Evolutionary conservation across 306 rosid species (phyloP).

Genomic region (Castanospermum australe): DNA sequence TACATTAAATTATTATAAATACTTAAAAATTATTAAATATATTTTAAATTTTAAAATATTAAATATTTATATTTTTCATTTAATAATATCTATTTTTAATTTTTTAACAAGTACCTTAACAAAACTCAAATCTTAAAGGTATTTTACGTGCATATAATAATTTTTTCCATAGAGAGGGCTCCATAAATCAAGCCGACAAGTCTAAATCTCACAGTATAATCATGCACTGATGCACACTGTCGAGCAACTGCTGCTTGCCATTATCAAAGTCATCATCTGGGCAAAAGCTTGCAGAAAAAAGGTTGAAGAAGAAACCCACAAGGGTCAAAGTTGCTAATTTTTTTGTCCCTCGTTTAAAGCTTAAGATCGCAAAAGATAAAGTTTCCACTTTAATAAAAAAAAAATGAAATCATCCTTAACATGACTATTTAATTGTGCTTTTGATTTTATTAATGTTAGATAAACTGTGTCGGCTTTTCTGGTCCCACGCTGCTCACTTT

Average conservation of each 20-base stretch:
- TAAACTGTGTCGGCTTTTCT: not conserved
- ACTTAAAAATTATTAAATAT: no score
- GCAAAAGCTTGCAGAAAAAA: slow-evolving; percentile 16
- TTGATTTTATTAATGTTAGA: not conserved
- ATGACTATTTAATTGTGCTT: slow-evolving; percentile 17
- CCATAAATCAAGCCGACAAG: slow-evolving; percentile 10
- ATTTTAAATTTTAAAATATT: no score
- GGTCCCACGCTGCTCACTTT: not conserved
- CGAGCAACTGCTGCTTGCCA: no score
- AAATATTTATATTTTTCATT: no score
- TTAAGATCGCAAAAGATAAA: slow-evolving; percentile 17
- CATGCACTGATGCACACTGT: no score
- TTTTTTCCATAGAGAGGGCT: no score
- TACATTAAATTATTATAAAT: no score
- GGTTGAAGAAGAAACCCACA: not conserved
- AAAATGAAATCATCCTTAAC: slow-evolving; percentile 20
- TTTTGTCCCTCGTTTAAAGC: slow-evolving; percentile 1
- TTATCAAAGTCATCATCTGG: not conserved
- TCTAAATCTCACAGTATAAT: not conserved
- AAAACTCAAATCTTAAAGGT: no score
- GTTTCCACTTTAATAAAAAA: not conserved
- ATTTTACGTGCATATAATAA: no score
- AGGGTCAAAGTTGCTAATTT: slow-evolving; percentile 9
- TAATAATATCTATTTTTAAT: no score
- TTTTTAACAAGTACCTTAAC: no score